Evolutionary conservation across 768 basidiomycete genomes (phyloP).

Genomic region (Collybiopsis luxurians): DNA sequence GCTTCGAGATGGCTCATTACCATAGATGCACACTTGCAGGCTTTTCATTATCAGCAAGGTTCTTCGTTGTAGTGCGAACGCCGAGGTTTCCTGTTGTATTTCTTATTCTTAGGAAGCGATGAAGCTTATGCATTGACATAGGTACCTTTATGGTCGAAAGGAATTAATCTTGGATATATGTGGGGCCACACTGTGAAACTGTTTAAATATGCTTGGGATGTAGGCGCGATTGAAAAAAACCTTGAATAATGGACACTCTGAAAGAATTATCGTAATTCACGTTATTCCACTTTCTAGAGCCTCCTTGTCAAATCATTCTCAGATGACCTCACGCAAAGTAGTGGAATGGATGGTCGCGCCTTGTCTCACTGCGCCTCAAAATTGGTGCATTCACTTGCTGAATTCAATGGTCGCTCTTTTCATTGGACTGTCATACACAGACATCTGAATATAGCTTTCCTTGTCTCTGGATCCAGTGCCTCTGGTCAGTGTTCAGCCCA

Average conservation of each 20-base stretch:
- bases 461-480: no score
- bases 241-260: constrained; percentile 43
- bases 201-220: background rate
- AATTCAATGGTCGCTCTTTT: no score
- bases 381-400: no score
- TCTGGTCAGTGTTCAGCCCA: no score
- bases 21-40: constrained; percentile 16
- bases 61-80: constrained; percentile 41
- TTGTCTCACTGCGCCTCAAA: no score
- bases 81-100: constrained; percentile 62
- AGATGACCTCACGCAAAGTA: no score
- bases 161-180: constrained; percentile 58
- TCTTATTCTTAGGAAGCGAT: background rate
- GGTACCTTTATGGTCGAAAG: constrained; percentile 73
- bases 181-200: constrained; percentile 36
- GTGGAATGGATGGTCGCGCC: no score
- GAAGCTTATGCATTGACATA: constrained; percentile 5
- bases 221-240: constrained; percentile 32
- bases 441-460: no score
- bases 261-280: constrained; percentile 63
- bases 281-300: no score
- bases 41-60: constrained; percentile 30
- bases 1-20: constrained; percentile 19
- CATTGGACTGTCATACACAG: no score
- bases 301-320: no score